These are phyloP conservation scores for Leishmania lainsoni DNA, from an alignment of 208 protist species.

Conservation along the genomic window DNA sequence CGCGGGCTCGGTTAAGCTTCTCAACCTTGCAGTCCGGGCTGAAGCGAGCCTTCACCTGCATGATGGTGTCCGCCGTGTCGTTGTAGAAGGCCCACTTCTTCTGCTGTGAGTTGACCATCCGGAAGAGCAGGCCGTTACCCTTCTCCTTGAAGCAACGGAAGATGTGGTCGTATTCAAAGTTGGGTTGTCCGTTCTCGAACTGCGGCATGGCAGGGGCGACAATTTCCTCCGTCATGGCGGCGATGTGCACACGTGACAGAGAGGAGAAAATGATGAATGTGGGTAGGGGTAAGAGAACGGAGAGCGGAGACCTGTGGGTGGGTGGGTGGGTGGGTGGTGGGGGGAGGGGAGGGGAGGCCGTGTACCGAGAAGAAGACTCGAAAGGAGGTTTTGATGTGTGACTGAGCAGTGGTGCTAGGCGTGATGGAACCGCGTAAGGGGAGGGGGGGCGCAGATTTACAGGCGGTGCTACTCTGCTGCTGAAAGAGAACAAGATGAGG, in stretches of 20 bases:
- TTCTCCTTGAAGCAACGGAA: conserved; percentile 59
- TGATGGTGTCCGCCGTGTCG: conserved; percentile 43
- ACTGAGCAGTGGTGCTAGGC: not conserved
- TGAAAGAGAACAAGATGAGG: not conserved
- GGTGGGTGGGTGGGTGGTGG: too few relatives aligned
- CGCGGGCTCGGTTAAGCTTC: conserved; percentile 24
- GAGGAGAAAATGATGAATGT: not conserved
- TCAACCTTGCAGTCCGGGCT: conserved; percentile 33
- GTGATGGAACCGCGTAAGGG: not conserved
- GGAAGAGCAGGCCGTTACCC: conserved; percentile 52
- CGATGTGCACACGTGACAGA: not conserved
- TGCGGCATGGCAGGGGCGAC: conserved; percentile 17
- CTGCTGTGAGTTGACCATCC: conserved; percentile 39
- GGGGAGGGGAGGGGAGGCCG: not conserved
- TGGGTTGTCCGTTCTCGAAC: conserved; percentile 32
- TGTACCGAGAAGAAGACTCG: not conserved
- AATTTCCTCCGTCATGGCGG: conserved; percentile 31
- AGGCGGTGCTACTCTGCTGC: not conserved
- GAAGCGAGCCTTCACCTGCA: conserved; percentile 36
- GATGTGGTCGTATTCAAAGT: conserved; percentile 38
- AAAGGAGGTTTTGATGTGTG: not conserved
- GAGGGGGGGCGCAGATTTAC: not conserved
- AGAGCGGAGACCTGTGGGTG: not conserved
- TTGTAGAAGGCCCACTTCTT: conserved; percentile 74
- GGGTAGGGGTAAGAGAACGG: not conserved